Evolutionary conservation across 139 green algal genomes (phyloP), one percentile per base, ranked within the genome.

Genomic region (Chlorella sp.): DNA sequence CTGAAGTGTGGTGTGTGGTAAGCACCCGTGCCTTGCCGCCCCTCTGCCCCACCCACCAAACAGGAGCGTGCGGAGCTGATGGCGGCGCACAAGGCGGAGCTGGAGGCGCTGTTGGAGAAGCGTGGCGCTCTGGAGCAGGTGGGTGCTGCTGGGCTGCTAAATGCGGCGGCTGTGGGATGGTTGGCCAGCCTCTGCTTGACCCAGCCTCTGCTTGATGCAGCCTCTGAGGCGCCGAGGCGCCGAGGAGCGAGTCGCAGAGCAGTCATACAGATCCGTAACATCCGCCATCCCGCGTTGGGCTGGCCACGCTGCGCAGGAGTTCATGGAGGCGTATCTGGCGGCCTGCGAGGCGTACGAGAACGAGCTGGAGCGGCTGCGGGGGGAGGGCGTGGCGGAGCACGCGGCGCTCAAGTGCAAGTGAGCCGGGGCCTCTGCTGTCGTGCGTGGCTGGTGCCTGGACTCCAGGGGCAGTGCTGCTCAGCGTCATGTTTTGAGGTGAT

Each of bases 321-420:
- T 81, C 70, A 74, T 86, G 81, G 81, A 86, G 70, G 56, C 64
- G 70, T 86, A 86, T 56, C 81, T 86, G 46, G 54, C 40, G 30
- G 81, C 81, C 54, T 86, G 81, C 70, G 81, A 86, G 70, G 64
- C 62, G 40, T 86, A 86, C 32, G 54, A 86, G 19, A 56, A 73
- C 30, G 62, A 86, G 56, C 81, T 86, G 41, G 81, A 86, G 70
- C 43, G n/a, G 32, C 30, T 86, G 70, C 70, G 81, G 30, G n/a
- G n/a, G 0, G 81, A 43, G 19, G 81, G 72, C 16, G 26, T 64
- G 51, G 41, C 11, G 8, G 81, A 86, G 72, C 56, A 86, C 32
- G 72, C 32, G 9, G 24, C 67, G 20, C 80, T 85, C 22, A 78
- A 79, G 80, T 68, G 80, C 67, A 82, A 40, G 76, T 82, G 74